Conservation (phyloP, 192 early-diverging fungal species). For the Podila minutissima region DNA sequence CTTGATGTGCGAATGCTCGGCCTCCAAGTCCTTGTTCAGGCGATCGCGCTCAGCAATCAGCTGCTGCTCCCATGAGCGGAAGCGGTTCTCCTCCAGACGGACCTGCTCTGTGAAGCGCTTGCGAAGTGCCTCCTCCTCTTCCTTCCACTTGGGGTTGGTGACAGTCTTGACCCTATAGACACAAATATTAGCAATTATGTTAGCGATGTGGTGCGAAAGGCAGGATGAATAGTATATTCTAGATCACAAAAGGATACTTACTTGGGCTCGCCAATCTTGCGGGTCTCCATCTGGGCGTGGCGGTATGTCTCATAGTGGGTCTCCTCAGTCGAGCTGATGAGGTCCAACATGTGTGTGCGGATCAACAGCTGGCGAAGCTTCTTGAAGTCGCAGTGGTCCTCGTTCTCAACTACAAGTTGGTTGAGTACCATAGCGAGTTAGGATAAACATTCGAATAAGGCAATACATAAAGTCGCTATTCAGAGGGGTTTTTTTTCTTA, state of each 20-base stretch:
- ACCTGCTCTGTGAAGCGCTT: conserved; percentile 99
- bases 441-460: neutral
- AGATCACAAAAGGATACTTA: conserved; percentile 24
- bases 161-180: conserved; percentile 70
- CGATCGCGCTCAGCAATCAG: conserved; percentile 97
- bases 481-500: neutral
- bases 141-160: conserved; percentile 96
- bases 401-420: conserved; percentile 84
- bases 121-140: conserved; percentile 95
- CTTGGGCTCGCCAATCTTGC: conserved; percentile 88
- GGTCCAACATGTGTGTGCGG: conserved; percentile 97
- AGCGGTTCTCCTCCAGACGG: conserved; percentile 95
- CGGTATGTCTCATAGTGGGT: conserved; percentile 96
- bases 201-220: neutral
- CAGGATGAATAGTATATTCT: neutral
- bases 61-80: conserved; percentile 98
- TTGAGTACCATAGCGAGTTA: neutral
- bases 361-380: conserved; percentile 97
- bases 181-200: neutral
- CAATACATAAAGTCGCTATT: neutral
- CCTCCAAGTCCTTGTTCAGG: conserved; percentile 98
- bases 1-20: conserved; percentile 94
- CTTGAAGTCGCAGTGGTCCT: conserved; percentile 97
- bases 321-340: conserved; percentile 94
- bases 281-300: conserved; percentile 86